Conservation (phyloP, 441 rosid genomes). For the Omphalea diandra region DNA sequence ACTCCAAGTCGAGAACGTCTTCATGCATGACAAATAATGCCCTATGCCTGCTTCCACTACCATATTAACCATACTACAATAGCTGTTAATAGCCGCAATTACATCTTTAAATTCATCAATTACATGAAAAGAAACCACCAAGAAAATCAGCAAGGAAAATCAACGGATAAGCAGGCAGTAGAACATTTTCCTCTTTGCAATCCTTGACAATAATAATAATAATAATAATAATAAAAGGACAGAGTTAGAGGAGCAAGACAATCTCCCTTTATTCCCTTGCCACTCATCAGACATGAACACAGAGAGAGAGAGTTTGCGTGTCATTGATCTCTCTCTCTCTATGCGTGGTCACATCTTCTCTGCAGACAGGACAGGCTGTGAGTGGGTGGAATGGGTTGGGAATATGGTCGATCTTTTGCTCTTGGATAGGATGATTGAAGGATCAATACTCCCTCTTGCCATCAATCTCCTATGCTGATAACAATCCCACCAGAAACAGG, state of each 20-base stretch:
- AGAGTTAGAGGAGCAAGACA: background rate
- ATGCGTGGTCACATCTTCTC: constrained; percentile 11
- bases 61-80: too few species aligned
- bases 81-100: too few species aligned
- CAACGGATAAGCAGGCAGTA: background rate
- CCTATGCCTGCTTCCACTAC: too few species aligned
- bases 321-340: constrained; percentile 1
- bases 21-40: too few species aligned
- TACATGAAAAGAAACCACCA: background rate
- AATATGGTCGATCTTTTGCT: constrained; percentile 15
- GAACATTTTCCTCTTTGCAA: background rate
- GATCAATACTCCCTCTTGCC: constrained; percentile 27
- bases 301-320: too few species aligned
- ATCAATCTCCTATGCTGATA: constrained; percentile 29
- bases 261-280: constrained; percentile 6
- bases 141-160: background rate
- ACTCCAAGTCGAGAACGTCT: too few species aligned
- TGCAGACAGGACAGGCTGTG: background rate
- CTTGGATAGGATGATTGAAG: constrained; percentile 23
- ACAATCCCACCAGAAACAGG: constrained; percentile 31
- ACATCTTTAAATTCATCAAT: background rate
- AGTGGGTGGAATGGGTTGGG: constrained; percentile 16
- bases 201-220: background rate
- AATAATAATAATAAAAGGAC: too few species aligned
- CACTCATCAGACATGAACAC: background rate